Evolutionary conservation across 2,329 filamentous ascomycete species (phyloP).

Genomic region (Sarocladium kiliense): DNA sequence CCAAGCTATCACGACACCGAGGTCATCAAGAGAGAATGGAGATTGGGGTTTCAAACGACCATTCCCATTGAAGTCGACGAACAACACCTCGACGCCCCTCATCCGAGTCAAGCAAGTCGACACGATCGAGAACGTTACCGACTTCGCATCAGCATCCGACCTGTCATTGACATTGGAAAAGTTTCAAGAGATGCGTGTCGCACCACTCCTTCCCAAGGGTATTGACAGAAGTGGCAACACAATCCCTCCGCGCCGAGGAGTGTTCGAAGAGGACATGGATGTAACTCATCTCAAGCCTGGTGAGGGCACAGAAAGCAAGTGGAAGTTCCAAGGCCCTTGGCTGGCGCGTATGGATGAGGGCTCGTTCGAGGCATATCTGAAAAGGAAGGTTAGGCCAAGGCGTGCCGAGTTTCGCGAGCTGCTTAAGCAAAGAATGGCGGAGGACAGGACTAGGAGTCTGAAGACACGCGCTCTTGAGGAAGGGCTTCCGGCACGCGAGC

Average conservation of each 20-base stretch:
- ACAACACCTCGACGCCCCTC: slow-evolving; percentile 65
- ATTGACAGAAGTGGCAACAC: neutral
- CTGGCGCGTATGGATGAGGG: slow-evolving; percentile 57
- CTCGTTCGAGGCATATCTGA: slow-evolving; percentile 52
- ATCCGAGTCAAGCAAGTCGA: slow-evolving; percentile 76
- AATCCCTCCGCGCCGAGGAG: slow-evolving; percentile 17
- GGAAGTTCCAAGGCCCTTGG: slow-evolving; percentile 66
- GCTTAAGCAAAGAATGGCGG: slow-evolving; percentile 43
- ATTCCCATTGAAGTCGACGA: slow-evolving; percentile 70
- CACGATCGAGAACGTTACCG: slow-evolving; percentile 81
- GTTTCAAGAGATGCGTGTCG: slow-evolving; percentile 76
- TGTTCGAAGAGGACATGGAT: slow-evolving; percentile 56
- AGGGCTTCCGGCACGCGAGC: slow-evolving; percentile 23
- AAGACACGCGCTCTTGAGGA: slow-evolving; percentile 31
- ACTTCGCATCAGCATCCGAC: slow-evolving; percentile 78
- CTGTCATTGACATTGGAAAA: slow-evolving; percentile 77
- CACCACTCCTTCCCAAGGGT: slow-evolving; percentile 51
- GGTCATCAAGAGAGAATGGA: slow-evolving; percentile 65
- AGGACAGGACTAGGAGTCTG: slow-evolving; percentile 25
- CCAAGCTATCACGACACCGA: slow-evolving; percentile 75
- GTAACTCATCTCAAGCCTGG: slow-evolving; percentile 29
- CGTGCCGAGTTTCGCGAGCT: slow-evolving; percentile 51
- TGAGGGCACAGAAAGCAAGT: slow-evolving; percentile 35
- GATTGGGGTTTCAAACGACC: slow-evolving; percentile 93
- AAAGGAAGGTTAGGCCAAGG: slow-evolving; percentile 46